These are phyloP conservation scores for Diutina sp. DNA, from an alignment of 1,139 yeast species.

Conservation along the genomic window DNA sequence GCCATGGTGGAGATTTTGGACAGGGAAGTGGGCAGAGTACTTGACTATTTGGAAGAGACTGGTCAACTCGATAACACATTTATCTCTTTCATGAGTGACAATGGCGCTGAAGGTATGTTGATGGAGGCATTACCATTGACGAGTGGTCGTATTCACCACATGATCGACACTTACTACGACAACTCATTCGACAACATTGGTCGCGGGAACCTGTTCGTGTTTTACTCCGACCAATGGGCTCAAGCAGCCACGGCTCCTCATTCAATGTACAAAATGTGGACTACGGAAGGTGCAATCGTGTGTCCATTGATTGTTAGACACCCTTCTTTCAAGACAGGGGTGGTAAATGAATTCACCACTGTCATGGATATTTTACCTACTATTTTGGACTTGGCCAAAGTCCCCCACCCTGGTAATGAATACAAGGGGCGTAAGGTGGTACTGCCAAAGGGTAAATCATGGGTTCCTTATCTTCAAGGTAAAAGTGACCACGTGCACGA, in stretches of 20 bases:
- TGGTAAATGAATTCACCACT: constrained; percentile 29
- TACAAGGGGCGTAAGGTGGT: constrained; percentile 28
- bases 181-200: constrained; percentile 37
- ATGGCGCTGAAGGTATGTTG: constrained; percentile 49
- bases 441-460: constrained; percentile 28
- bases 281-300: constrained; percentile 39
- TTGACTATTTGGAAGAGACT: constrained; percentile 22
- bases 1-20: constrained; percentile 50
- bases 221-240: constrained; percentile 50
- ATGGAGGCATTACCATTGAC: constrained; percentile 39
- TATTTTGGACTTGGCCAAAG: constrained; percentile 32
- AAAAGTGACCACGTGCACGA: constrained; percentile 20
- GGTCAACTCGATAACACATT: constrained; percentile 40
- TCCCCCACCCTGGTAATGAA: constrained; percentile 26
- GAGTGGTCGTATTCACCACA: constrained; percentile 13
- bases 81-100: constrained; percentile 44
- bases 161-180: constrained; percentile 22
- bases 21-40: constrained; percentile 32
- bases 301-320: constrained; percentile 36
- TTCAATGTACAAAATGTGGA: constrained; percentile 5
- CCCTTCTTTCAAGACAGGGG: constrained; percentile 19
- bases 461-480: constrained; percentile 19
- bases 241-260: constrained; percentile 30
- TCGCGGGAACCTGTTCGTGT: constrained; percentile 30
- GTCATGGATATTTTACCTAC: constrained; percentile 51